Base-by-base conservation (phyloP, 2,329 filamentous ascomycete genomes). In the Botryotinia convoluta region DNA sequence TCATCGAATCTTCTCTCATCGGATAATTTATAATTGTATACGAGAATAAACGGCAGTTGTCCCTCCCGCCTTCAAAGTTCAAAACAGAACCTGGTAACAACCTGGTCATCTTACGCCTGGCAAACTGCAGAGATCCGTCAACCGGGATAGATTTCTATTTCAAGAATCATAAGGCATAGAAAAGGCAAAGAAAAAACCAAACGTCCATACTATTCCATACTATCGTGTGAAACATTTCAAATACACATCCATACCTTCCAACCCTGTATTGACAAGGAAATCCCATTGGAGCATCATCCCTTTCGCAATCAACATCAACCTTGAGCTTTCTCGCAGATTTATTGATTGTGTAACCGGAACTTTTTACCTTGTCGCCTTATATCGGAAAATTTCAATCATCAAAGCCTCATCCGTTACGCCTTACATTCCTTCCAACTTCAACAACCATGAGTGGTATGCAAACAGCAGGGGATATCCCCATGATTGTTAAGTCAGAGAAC, bases 401-500 rank as follows among this genome's bases (percentile, higher is more conserved):
- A 32, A 71, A 67, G 59, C 72, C 65, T 67, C 72, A 69, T 64
- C 59, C 32, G 62, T 51, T 60, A 18, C 63, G 63, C 29, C 63
- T n/a, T 65, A 51, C 44, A 51, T 65, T 35, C 42, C 10, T 18
- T 32, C 29, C 42, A 70, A 20, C 65, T 20, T 39, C 42, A 60
- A 39, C 62, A 60, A 60, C 44, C 71, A 73, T 70, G 51, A 73
- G 32, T 57, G 51, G 51, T 51, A 69, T 73, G 48, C 73, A 72
- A 16, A 69, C 73, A 60, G 29, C 61, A 62, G 60, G 90, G 71
- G 93, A 96, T 82, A 87, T 96, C 73, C 91, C 93, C 77, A 87
- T 96, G 79, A 87, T 91, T 76, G 89, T 96, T 80, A 88, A 88
- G 75, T 95, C 93, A 69, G 91, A 93, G 74, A 93, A 92, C 82